Conservation (phyloP, 2,329 filamentous ascomycete species). For the Phaeoacremonium minimum region DNA sequence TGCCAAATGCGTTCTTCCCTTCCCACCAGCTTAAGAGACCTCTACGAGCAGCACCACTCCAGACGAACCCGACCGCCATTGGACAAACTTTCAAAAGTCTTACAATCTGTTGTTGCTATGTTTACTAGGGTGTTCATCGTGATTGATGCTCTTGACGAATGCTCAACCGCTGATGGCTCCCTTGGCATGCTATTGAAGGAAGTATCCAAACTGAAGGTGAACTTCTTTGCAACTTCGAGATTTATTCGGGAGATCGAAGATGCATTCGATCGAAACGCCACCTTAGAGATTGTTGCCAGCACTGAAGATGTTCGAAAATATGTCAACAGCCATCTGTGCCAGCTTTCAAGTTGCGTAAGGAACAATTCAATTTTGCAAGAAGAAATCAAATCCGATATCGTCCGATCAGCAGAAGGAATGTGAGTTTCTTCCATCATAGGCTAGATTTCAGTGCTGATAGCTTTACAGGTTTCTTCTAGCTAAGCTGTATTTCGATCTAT, state of each 20-base stretch:
- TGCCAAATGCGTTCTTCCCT: conserved; percentile 15
- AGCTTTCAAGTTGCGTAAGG: neutral
- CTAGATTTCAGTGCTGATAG: neutral
- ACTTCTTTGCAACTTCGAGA: conserved; percentile 2
- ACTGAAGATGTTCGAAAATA: neutral
- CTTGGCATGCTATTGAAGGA: neutral
- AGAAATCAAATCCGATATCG: conserved; percentile 1
- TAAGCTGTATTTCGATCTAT: conserved; percentile 3
- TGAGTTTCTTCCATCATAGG: neutral
- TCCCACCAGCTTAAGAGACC: neutral
- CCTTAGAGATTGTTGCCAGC: neutral
- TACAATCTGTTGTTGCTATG: neutral
- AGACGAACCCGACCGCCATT: neutral
- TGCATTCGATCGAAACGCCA: neutral
- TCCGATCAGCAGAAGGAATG: neutral
- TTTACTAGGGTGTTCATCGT: neutral
- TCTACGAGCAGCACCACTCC: neutral
- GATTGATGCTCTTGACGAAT: conserved; percentile 4
- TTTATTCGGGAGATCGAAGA: neutral
- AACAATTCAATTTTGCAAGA: neutral
- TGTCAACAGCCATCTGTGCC: neutral
- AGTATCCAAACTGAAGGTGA: neutral
- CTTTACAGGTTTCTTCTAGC: conserved; percentile 9
- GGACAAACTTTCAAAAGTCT: neutral
- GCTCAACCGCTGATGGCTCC: neutral